Evolutionary conservation across 2,329 filamentous ascomycete genomes (phyloP).

Genomic region (Alternaria sp.): DNA sequence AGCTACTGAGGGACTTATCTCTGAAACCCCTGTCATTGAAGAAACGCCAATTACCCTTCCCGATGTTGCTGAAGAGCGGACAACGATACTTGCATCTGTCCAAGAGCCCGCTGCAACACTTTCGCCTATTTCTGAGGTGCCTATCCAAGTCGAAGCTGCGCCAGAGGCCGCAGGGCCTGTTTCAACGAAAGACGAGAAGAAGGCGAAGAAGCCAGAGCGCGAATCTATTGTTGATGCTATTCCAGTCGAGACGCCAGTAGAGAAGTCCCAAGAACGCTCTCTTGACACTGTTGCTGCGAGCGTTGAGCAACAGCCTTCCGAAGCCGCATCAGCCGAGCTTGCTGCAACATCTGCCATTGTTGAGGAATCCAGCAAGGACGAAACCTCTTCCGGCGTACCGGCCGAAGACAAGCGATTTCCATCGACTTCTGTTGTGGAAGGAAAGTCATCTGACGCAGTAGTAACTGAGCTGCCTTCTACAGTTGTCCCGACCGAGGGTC

Average conservation of each 20-base stretch:
- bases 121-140: neutral
- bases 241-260: slow-evolving; percentile 7
- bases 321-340: neutral
- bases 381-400: neutral
- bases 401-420: neutral
- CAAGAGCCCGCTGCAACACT: neutral
- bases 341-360: neutral
- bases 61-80: neutral
- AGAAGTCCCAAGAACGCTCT: slow-evolving; percentile 9
- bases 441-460: neutral
- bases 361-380: neutral
- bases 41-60: neutral
- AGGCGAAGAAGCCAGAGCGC: slow-evolving; percentile 34
- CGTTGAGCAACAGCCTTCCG: slow-evolving; percentile 5
- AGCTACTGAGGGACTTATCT: neutral
- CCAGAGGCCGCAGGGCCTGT: neutral
- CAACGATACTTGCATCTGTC: neutral
- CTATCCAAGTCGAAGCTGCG: neutral
- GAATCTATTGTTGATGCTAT: slow-evolving; percentile 23
- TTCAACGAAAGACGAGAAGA: slow-evolving; percentile 30
- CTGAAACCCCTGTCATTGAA: neutral
- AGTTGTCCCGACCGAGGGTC: neutral
- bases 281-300: slow-evolving; percentile 1
- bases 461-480: neutral
- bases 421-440: neutral